Evolutionary conservation across 345 rosid genomes (phyloP).

Genomic region (Clausena lansium): DNA sequence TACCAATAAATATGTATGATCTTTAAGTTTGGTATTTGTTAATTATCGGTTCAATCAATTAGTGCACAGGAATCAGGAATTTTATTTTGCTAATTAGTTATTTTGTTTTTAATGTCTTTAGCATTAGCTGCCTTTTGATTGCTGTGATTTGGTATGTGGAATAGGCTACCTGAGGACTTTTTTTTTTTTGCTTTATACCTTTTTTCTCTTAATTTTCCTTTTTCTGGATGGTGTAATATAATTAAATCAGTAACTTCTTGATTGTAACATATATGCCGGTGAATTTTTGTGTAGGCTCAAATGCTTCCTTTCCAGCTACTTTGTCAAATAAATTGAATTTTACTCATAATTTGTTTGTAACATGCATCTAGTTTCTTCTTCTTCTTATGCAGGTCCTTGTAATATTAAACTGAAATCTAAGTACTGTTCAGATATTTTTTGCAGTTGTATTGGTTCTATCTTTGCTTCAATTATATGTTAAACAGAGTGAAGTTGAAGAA

Average conservation of each 20-base stretch:
- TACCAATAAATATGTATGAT: neutral
- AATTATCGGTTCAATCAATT: neutral
- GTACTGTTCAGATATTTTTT: neutral
- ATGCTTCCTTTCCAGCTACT: neutral
- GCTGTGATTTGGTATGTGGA: neutral
- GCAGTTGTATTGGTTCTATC: neutral
- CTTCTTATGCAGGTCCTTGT: neutral
- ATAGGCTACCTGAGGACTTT: neutral
- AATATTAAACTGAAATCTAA: neutral
- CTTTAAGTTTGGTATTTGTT: neutral
- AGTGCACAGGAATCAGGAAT: neutral
- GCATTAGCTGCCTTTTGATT: slow-evolving; percentile 1
- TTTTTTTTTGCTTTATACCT: neutral
- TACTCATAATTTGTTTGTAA: neutral
- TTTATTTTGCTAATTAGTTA: neutral
- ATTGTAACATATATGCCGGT: neutral
- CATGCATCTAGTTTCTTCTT: neutral
- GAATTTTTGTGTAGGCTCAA: neutral
- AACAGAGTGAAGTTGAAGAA: slow-evolving; percentile 6
- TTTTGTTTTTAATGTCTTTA: neutral
- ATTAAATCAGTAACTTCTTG: neutral
- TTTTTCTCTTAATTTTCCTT: neutral
- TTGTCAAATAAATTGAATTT: neutral
- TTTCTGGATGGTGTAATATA: neutral
- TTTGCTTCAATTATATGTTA: slow-evolving; percentile 4